Evolutionary conservation across 1,284 basidiomycete genomes (phyloP), one percentile per base, ranked within the genome.

Genomic region (Pseudozyma hubeiensis): DNA sequence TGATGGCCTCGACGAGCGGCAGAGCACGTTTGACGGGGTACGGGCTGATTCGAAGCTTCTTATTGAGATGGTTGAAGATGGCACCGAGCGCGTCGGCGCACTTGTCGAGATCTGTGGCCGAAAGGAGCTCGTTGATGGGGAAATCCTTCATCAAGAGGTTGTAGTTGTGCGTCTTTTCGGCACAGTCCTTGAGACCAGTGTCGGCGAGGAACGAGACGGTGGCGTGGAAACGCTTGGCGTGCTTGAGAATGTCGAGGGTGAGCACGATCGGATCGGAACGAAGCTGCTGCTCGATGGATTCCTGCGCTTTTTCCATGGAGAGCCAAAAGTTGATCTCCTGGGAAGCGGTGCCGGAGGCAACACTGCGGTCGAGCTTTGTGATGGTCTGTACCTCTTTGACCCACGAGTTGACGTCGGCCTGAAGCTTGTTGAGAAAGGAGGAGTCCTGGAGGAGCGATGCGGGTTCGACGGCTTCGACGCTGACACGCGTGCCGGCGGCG

Each of bases 251-350:
- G 73, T 97, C 96, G 88, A 99, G 92, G 19, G 97, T 94, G 88
- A 99, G 79, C 16, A 73, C 90, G 64, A 99, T 93, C 82, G 94
- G 93, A 59, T 97, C 94, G 73, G 93, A 93, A 67, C 91, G 88
- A 56, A 99, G 88, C 83, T 99, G 97, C 1, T 89, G 87, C 83
- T 98, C 95, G 81, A 99, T 97, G 0, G 89, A 91, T 81, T 99
- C 96, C 67, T 98, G 86, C 1, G 95, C 95, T 55, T 92, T 88
- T 84, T 99, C 96, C 86, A 97, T 89, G 82, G 91, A 93, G 35
- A 97, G 87, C 96, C 97, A 99, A 82, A 99, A 99, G 86, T 98
- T 98, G 87, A 99, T 93, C 84, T 99, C 96, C 81, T 99, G 97
- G 0, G 93, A 95, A 1, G 97, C 95, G 0, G 94, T 98, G 1